Percentiles rank a stretch among this genome's conserved stretches.
Conservation (phyloP, 345 rosid species). For the Combretum micranthum region DNA sequence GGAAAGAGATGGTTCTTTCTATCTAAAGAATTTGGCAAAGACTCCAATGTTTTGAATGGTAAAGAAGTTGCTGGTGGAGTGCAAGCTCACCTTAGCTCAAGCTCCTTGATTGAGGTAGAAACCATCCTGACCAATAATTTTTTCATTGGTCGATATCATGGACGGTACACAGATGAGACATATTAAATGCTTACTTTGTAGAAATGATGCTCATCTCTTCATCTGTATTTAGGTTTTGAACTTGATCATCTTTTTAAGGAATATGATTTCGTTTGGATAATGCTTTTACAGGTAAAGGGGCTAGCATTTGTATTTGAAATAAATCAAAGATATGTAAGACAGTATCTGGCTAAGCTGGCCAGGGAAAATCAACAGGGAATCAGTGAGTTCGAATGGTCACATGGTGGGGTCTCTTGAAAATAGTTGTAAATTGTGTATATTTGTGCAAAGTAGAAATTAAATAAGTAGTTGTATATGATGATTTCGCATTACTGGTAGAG, state of each 20-base stretch:
- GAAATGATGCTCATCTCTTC: neutral
- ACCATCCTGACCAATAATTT: neutral
- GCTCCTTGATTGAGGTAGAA: conserved; percentile 55
- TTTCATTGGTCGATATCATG: neutral
- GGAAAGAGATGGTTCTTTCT: conserved; percentile 54
- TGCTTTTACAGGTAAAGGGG: conserved; percentile 52
- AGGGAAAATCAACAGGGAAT: conserved; percentile 19
- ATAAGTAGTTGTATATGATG: too few relatives aligned
- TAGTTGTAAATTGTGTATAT: too few relatives aligned
- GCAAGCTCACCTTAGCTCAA: conserved; percentile 27
- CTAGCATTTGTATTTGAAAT: conserved; percentile 49
- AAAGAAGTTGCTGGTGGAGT: conserved; percentile 40
- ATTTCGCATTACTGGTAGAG: too few relatives aligned
- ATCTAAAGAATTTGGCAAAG: conserved; percentile 63
- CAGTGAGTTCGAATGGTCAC: conserved; percentile 36
- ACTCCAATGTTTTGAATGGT: conserved; percentile 45
- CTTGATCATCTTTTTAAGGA: neutral
- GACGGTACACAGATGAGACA: too few relatives aligned
- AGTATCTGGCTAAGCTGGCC: conserved; percentile 19
- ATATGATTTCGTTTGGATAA: neutral
- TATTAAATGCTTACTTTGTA: too few relatives aligned
- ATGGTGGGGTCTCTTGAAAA: conserved; percentile 11
- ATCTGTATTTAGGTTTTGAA: neutral
- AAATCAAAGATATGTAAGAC: conserved; percentile 45
- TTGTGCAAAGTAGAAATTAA: too few relatives aligned